Percentiles rank a stretch among this genome's conserved stretches.
Evolutionary conservation across 345 rosid genomes (phyloP).

Genomic region (Heritiera fomes): DNA sequence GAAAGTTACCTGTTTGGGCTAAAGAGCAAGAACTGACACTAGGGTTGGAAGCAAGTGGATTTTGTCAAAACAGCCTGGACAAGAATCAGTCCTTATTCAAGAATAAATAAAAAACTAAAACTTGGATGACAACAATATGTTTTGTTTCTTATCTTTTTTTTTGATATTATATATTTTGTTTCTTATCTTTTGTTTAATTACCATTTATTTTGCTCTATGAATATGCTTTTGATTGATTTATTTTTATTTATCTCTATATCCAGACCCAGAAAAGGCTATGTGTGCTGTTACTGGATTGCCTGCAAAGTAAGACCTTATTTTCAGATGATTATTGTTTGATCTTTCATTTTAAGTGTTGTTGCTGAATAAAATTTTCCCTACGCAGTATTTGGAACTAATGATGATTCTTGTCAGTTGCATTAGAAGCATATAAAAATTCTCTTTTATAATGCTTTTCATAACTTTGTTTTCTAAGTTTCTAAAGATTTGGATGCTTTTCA

Average conservation of each 20-base stretch:
- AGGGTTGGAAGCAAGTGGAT: too few relatives aligned
- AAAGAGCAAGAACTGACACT: too few relatives aligned
- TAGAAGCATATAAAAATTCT: neutral
- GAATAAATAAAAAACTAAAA: too few relatives aligned
- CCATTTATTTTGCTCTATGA: neutral
- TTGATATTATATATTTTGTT: too few relatives aligned
- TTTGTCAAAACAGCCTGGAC: too few relatives aligned
- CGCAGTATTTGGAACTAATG: slow-evolving; percentile 12
- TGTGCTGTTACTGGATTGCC: slow-evolving; percentile 92
- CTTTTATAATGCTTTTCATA: neutral
- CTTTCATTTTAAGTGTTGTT: neutral
- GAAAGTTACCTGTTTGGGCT: too few relatives aligned
- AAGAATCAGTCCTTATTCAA: too few relatives aligned
- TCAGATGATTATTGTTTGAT: slow-evolving; percentile 23
- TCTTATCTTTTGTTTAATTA: neutral
- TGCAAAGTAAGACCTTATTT: slow-evolving; percentile 68
- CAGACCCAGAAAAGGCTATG: slow-evolving; percentile 81
- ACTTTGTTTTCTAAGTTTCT: neutral
- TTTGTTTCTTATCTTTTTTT: too few relatives aligned
- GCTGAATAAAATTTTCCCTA: neutral
- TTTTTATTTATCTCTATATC: slow-evolving; percentile 26
- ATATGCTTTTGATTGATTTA: slow-evolving; percentile 5
- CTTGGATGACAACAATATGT: too few relatives aligned
- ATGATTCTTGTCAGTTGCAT: neutral
- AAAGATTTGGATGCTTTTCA: neutral